Evolutionary conservation across 2,329 filamentous ascomycete species (phyloP).

Genomic region (Lecanicillium sp.): DNA sequence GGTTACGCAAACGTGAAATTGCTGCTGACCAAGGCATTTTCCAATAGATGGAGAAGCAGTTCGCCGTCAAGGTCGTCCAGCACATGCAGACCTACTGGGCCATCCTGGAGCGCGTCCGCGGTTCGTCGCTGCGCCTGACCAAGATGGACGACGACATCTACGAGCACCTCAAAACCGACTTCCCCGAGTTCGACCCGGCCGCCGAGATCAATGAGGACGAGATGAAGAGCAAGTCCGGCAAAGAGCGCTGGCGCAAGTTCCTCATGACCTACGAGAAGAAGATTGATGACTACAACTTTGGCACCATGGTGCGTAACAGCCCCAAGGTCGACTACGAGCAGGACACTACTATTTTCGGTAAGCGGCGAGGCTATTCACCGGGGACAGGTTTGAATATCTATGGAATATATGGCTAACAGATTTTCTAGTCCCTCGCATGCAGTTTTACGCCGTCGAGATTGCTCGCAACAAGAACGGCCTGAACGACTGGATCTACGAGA

Average conservation of each 20-base stretch:
- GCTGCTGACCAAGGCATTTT: too few relatives aligned
- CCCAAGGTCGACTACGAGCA: constrained; percentile 80
- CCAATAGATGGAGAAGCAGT: constrained; percentile 94
- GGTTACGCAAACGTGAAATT: too few relatives aligned
- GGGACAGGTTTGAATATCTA: constrained; percentile 9
- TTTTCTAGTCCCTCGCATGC: constrained; percentile 45
- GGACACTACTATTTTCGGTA: constrained; percentile 88
- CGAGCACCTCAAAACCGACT: constrained; percentile 78
- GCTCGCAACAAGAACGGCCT: constrained; percentile 74
- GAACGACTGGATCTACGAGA: constrained; percentile 96
- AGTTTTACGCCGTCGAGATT: constrained; percentile 51
- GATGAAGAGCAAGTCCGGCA: constrained; percentile 97
- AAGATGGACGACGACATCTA: constrained; percentile 94
- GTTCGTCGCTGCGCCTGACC: constrained; percentile 83
- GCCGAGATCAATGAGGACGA: constrained; percentile 79
- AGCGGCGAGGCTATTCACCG: constrained; percentile 25
- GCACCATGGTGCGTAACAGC: constrained; percentile 79
- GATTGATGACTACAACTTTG: constrained; percentile 97
- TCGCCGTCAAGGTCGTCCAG: constrained; percentile 94
- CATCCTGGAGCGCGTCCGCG: constrained; percentile 84
- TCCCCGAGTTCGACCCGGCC: constrained; percentile 86
- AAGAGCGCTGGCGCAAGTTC: constrained; percentile 92
- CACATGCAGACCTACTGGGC: constrained; percentile 97
- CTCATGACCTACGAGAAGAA: constrained; percentile 91
- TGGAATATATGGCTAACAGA: background rate